Base-by-base conservation (phyloP, 2,329 filamentous ascomycete species). In the Periconia macrospinosa region DNA sequence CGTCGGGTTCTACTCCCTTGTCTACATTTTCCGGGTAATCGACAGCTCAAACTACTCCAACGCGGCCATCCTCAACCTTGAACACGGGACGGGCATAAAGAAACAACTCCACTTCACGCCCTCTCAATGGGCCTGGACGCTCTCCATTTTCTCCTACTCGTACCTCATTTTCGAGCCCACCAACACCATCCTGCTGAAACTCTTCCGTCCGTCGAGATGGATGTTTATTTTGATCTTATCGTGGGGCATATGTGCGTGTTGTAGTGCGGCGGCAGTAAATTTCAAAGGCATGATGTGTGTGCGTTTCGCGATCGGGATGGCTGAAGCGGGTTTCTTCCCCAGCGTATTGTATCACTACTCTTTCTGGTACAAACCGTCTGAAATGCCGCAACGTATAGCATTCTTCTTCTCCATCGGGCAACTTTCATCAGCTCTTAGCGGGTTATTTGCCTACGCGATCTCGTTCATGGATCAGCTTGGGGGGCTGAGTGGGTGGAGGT, bases 401-500 rank as follows among this genome's bases (percentile, higher is more conserved):
- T 58, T 60, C 50, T 60, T 9, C 83, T 86, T 67, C 79, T 81
- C 41, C 79, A 82, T n/a, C 65, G 86, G 30, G 6, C 60, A 62
- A 37, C 30, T 62, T 11, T 59, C 57, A 13, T 57, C 52, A 33
- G 60, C 60, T 1, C 43, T 62, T 3, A 60, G 58, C 17, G 60
- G 60, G 15, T 47, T 62, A 0, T 73, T 86, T 0, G 83, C 83
- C 1, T 81, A 79, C 53, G 64, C 62, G 8, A 87, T 88, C 59
- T 76, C 73, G 33, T 86, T 88, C 60, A 78, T 86, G 45, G 84
- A 87, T 64, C 75, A 77, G 37, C 77, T 79, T 7, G 77, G 75
- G 8, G 81, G 63, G 7, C 49, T 66, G 2, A 62, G 59, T 14
- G 67, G 67, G 15, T 70, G 66, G 67, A 53, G 63, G 2, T 70